Evolutionary conservation across 1,284 basidiomycete species (phyloP), one percentile per base, ranked within the genome.

Genomic region (Microbotryum violaceum): DNA sequence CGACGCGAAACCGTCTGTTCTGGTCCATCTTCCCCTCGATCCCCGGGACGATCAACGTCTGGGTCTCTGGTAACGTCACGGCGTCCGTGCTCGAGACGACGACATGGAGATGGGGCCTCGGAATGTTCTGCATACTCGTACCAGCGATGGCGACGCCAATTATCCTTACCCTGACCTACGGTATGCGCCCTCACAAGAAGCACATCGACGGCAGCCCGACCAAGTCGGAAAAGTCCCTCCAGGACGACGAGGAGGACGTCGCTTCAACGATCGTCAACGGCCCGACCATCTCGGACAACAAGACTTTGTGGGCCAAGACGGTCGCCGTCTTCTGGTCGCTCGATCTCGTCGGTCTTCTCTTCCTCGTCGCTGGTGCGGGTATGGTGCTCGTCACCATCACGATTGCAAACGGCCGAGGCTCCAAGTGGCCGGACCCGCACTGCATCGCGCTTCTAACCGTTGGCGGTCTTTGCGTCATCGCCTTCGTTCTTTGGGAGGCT

Each of bases 361-460:
- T 77, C 47, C 71, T 76, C 42, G 71, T 75, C 18, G 68, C 63
- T 18, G 75, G 75, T 7, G 70, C 71, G 42, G 75, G 74, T 16
- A 66, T 75, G 55, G 68, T 75, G 53, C 70, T 76, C 47, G 68
- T 75, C 37, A 74, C 73, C 10, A 70, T 76, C 65, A 76, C 75
- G 1, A 63, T 74, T 33, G 75, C 75, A 42, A 75, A 75, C 56
- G 70, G 70, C 2, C 67, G 69, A 37, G 73, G 69, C 12, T 67
- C 71, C 16, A 60, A 63, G 10, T 76, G 75, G 75, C 67, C 62
- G 8, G 74, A 74, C 50, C 61, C 72, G 4, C 75, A 75, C 63
- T 71, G 67, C 31, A 75, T 76, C 56, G 73, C 71, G 1, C 69
- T 74, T 25, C 67, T 75, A 31, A 67, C 73, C 47, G 62, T 73